A percentile compares a stretch with the other conserved stretches of the same genome.
phyloP scores from a whole-genome alignment of 202 grass and related monocot species.

The Thinopyrum obtusiflorum region DNA sequence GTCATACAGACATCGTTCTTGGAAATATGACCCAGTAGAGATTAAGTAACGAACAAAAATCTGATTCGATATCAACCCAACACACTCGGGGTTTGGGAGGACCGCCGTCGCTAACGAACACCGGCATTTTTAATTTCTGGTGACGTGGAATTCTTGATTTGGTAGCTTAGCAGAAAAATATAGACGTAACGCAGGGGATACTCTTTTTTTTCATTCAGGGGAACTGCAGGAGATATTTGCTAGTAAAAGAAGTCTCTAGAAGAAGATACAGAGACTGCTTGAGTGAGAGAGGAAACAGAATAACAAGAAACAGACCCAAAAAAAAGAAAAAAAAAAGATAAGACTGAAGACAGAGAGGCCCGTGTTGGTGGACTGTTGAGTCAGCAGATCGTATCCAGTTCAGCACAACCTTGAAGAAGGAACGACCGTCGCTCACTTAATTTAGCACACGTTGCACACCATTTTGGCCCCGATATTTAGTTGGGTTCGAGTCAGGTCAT shows the following conservation, averaged over 20 bases:
- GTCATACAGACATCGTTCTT: too few relatives aligned
- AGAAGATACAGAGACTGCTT: conserved; percentile 8
- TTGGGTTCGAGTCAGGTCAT: too few relatives aligned
- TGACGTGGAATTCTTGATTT: background rate
- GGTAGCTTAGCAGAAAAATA: background rate
- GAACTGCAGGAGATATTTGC: background rate
- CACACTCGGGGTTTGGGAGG: background rate
- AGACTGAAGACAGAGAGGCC: too few relatives aligned
- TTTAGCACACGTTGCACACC: too few relatives aligned
- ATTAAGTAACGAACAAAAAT: background rate
- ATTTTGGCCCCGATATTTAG: too few relatives aligned
- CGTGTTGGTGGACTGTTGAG: too few relatives aligned
- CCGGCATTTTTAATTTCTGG: background rate
- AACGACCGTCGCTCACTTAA: too few relatives aligned
- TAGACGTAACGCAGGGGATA: background rate
- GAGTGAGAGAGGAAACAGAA: background rate
- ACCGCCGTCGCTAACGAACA: conserved; percentile 22
- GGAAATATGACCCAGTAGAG: background rate
- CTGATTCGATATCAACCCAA: conserved; percentile 10
- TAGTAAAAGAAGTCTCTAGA: background rate
- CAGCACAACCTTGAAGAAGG: too few relatives aligned
- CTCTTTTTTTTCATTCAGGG: background rate
- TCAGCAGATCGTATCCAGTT: too few relatives aligned
- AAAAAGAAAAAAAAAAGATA: background rate
- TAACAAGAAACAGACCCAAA: background rate